Base-by-base conservation (phyloP, 257 asterid genomes). In the Oldenlandia corymbosa region DNA sequence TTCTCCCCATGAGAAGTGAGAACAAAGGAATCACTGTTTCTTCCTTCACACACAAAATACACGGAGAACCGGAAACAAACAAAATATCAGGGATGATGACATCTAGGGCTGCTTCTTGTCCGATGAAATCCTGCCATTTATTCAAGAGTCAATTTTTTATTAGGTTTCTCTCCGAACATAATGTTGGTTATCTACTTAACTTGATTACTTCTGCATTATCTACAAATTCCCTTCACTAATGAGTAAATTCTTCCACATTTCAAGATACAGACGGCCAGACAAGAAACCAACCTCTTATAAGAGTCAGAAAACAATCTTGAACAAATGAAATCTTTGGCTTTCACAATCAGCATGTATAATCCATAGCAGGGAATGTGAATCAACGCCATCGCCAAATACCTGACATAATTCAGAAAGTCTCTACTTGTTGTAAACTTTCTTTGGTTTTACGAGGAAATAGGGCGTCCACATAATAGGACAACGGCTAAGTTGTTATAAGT, bases 291-390 rank as follows among this genome's bases (percentile, higher is more conserved):
- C 95, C 96, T 86, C 75, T 58, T 62, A 62, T 80, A 81, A 30
- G 87, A 18, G 3, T 12, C 62, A 13, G 91, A 76, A 61, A 86
- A 80, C 72, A 83, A 39, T 71, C 70, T 80, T 2, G 95, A 80
- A 76, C 85, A 74, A 26, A 76, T 69, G 10, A 69, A 58, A 16
- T 69, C 71, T 69, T 84, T 86, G 5, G 78, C 94, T 71, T 78
- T 83, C 21, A 76, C 80, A 27, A 88, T 92, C 84, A 71, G 68
- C 20, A 71, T 67, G 27, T 81, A 91, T 24, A 81, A 37, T 57
- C 92, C 96, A 11, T 83, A 88, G 83, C 86, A 88, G 18, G 92
- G 98, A 21, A 88, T 0, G 68, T 91, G 98, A 50, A 83, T 76
- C 83, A 86, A 70, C 5, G 80, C 90, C 71, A 91, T 67, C 46